These are phyloP conservation scores for Candida ovalis DNA, from an alignment of 805 yeast species.

Conservation along the genomic window DNA sequence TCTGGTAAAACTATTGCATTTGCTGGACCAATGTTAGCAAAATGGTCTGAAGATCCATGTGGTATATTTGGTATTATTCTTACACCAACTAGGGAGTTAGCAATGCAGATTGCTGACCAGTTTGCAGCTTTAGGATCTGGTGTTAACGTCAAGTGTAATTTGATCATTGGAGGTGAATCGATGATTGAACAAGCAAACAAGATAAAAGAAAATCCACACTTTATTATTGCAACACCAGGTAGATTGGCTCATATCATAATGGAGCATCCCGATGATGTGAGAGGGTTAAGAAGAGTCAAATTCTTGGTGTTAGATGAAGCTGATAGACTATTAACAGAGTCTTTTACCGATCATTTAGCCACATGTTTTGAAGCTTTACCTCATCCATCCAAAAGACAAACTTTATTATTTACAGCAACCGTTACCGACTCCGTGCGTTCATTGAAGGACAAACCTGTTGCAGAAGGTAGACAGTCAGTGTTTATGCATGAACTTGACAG, in stretches of 20 bases:
- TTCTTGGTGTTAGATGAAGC: slow-evolving; percentile 94
- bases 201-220: slow-evolving; percentile 82
- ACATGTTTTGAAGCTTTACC: slow-evolving; percentile 75
- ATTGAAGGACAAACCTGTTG: slow-evolving; percentile 59
- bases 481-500: slow-evolving; percentile 74
- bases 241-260: slow-evolving; percentile 84
- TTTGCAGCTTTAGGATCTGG: slow-evolving; percentile 87
- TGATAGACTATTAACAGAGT: slow-evolving; percentile 79
- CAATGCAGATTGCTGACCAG: slow-evolving; percentile 96
- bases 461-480: slow-evolving; percentile 52
- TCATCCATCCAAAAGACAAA: slow-evolving; percentile 69
- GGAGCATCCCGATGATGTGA: slow-evolving; percentile 84
- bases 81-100: slow-evolving; percentile 93
- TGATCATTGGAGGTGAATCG: slow-evolving; percentile 94
- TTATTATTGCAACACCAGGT: slow-evolving; percentile 96
- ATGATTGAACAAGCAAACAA: slow-evolving; percentile 84
- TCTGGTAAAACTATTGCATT: slow-evolving; percentile 97
- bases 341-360: slow-evolving; percentile 76
- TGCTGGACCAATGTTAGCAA: slow-evolving; percentile 93
- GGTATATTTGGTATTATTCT: slow-evolving; percentile 87
- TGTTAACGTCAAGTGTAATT: slow-evolving; percentile 78
- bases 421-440: slow-evolving; percentile 88
- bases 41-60: slow-evolving; percentile 93
- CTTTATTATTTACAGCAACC: slow-evolving; percentile 91
- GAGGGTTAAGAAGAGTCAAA: slow-evolving; percentile 73